Conservation (phyloP, 1,284 basidiomycete species). For the Ustilago xerochloae region DNA sequence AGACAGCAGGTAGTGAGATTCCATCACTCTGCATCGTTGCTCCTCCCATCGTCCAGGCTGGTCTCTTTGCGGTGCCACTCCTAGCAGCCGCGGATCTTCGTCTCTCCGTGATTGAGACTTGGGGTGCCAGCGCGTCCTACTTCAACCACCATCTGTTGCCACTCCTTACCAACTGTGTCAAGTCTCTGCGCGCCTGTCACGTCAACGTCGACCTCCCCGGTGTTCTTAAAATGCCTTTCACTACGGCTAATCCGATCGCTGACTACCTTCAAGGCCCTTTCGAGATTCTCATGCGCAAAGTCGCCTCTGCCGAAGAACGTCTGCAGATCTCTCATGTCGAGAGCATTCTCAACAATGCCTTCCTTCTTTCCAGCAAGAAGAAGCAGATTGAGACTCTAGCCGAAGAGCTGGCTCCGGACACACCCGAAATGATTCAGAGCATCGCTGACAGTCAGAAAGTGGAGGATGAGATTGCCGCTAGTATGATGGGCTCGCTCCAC, state of each 20-base stretch:
- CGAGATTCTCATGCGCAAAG: slow-evolving; percentile 44
- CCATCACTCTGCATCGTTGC: slow-evolving; percentile 40
- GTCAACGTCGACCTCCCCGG: slow-evolving; percentile 35
- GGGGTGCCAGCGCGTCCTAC: slow-evolving; percentile 39
- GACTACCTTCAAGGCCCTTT: slow-evolving; percentile 40
- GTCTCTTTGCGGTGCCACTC: slow-evolving; percentile 39
- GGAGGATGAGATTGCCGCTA: slow-evolving; percentile 41
- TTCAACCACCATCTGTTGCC: slow-evolving; percentile 44
- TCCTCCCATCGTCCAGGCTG: slow-evolving; percentile 36
- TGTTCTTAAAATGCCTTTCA: slow-evolving; percentile 33
- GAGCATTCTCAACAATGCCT: slow-evolving; percentile 34
- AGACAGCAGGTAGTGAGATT: slow-evolving; percentile 32
- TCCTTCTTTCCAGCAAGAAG: slow-evolving; percentile 27
- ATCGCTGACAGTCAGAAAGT: slow-evolving; percentile 45
- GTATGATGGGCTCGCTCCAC: slow-evolving; percentile 33
- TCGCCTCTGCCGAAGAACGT: slow-evolving; percentile 32
- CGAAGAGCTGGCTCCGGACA: slow-evolving; percentile 34
- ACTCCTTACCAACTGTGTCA: slow-evolving; percentile 41
- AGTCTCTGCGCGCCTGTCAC: slow-evolving; percentile 39
- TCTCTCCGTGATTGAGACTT: slow-evolving; percentile 41
- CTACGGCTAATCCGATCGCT: slow-evolving; percentile 37
- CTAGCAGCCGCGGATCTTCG: slow-evolving; percentile 40
- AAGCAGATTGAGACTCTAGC: slow-evolving; percentile 27
- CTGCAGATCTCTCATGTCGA: slow-evolving; percentile 37
- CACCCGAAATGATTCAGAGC: slow-evolving; percentile 38